A percentile compares a stretch with the other conserved stretches of the same genome.
Conservation (phyloP, 1,139 yeast genomes). For the Taiozyma sp. region DNA sequence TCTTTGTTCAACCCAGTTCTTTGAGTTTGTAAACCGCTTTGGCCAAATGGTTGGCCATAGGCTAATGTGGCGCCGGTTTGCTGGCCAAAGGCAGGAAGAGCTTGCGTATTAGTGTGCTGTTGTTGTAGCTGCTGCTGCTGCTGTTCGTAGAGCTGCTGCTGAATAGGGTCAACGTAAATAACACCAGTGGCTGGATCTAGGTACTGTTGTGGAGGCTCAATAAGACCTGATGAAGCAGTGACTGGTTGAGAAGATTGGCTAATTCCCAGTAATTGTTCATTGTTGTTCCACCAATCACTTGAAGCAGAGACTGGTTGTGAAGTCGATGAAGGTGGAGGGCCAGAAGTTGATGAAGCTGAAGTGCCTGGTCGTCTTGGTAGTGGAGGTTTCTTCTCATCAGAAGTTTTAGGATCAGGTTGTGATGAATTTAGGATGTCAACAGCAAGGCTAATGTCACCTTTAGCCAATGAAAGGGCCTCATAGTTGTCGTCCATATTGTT, state of each 20-base stretch:
- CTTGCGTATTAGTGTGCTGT: constrained; percentile 14
- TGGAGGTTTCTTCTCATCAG: constrained; percentile 18
- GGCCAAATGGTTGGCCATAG: constrained; percentile 2
- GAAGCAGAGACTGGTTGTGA: constrained; percentile 30
- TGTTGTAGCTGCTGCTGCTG: constrained; percentile 31
- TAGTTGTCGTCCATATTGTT: constrained; percentile 26
- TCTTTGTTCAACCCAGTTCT: constrained; percentile 21
- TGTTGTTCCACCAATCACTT: constrained; percentile 32
- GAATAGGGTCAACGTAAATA: constrained; percentile 50
- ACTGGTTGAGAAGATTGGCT: constrained; percentile 3
- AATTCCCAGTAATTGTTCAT: constrained; percentile 8
- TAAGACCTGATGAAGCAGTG: constrained; percentile 26
- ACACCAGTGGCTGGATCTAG: constrained; percentile 60
- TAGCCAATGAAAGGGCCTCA: constrained; percentile 28
- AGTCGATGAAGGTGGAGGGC: constrained; percentile 37
- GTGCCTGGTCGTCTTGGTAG: constrained; percentile 26
- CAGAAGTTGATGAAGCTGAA: constrained; percentile 12
- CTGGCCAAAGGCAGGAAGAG: neutral
- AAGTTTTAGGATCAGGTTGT: constrained; percentile 4
- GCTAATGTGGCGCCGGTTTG: constrained; percentile 1
- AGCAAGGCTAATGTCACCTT: constrained; percentile 28
- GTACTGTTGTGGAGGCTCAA: constrained; percentile 43
- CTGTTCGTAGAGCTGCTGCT: constrained; percentile 46
- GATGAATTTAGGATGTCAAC: constrained; percentile 21
- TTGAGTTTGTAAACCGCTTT: constrained; percentile 3